These are phyloP conservation scores for Nakazawaea wyomingensis DNA, from an alignment of 805 yeast species.

Conservation along the genomic window DNA sequence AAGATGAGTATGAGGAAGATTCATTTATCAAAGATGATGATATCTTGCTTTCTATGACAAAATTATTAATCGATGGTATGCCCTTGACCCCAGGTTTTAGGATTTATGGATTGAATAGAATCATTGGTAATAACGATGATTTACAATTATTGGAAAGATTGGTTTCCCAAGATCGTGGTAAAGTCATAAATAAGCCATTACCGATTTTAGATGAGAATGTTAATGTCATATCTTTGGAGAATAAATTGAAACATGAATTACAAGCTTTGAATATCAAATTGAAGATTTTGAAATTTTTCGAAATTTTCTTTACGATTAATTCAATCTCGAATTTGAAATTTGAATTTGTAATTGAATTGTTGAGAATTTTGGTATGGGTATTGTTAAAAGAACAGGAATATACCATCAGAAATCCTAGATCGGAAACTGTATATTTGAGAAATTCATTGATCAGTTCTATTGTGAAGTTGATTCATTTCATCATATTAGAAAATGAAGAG, in stretches of 20 bases:
- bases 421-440: slow-evolving; percentile 31
- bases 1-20: slow-evolving; percentile 6
- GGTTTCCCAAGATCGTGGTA: slow-evolving; percentile 27
- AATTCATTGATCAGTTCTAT: slow-evolving; percentile 35
- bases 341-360: slow-evolving; percentile 26
- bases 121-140: slow-evolving; percentile 46
- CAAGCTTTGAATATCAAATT: slow-evolving; percentile 39
- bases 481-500: slow-evolving; percentile 23
- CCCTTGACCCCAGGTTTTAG: slow-evolving; percentile 35
- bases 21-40: slow-evolving; percentile 13
- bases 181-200: slow-evolving; percentile 7
- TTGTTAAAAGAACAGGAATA: slow-evolving; percentile 45
- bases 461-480: slow-evolving; percentile 32
- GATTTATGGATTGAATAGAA: slow-evolving; percentile 49
- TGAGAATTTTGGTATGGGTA: slow-evolving; percentile 35
- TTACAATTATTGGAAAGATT: slow-evolving; percentile 35
- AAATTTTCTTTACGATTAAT: slow-evolving; percentile 32
- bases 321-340: slow-evolving; percentile 18
- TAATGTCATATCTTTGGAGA: slow-evolving; percentile 13
- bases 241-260: slow-evolving; percentile 34
- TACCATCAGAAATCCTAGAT: slow-evolving; percentile 40
- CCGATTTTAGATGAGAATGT: slow-evolving; percentile 24
- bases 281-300: slow-evolving; percentile 44
- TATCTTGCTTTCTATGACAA: slow-evolving; percentile 14
- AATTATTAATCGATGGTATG: slow-evolving; percentile 32